Percentiles rank a stretch among this genome's conserved stretches.
These are phyloP conservation scores for Cryphonectria carpinicola DNA, from an alignment of 2,329 filamentous ascomycete genomes.

Conservation along the genomic window DNA sequence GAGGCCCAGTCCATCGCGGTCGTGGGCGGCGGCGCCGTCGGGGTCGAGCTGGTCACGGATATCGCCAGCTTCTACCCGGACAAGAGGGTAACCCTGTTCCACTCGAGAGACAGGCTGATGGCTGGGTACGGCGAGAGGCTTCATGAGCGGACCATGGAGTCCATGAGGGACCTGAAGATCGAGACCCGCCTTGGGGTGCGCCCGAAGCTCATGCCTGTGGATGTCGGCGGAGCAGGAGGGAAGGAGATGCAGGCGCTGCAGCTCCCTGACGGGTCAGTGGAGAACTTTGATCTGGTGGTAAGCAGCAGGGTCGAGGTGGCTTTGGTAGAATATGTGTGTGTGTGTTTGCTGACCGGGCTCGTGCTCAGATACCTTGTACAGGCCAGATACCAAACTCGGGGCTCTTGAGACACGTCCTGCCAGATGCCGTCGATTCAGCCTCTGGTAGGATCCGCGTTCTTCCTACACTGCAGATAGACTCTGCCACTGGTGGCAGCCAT, in stretches of 20 bases:
- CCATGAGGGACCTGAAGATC: slow-evolving; percentile 51
- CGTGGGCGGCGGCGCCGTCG: slow-evolving; percentile 64
- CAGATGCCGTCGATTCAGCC: slow-evolving; percentile 45
- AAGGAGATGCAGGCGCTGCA: slow-evolving; percentile 56
- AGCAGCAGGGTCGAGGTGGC: no score
- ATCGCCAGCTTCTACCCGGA: slow-evolving; percentile 59
- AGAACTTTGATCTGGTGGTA: slow-evolving; percentile 7
- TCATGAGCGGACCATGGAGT: slow-evolving; percentile 45
- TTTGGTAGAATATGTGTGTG: no score
- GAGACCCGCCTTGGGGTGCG: slow-evolving; percentile 39
- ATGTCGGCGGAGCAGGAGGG: slow-evolving; percentile 43
- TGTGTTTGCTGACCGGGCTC: slow-evolving; percentile 16
- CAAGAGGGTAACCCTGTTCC: slow-evolving; percentile 60
- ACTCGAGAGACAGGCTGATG: slow-evolving; percentile 59
- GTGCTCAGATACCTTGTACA: slow-evolving; percentile 58
- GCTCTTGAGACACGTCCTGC: slow-evolving; percentile 49
- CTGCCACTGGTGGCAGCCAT: slow-evolving; percentile 45
- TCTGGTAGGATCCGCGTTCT: slow-evolving; percentile 58
- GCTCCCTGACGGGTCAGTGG: background rate
- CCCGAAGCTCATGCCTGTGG: slow-evolving; percentile 47
- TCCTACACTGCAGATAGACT: slow-evolving; percentile 58
- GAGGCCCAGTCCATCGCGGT: slow-evolving; percentile 49
- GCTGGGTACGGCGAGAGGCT: slow-evolving; percentile 52
- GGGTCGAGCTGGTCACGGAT: slow-evolving; percentile 64
- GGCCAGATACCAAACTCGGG: slow-evolving; percentile 62